Conservation (phyloP, 2,329 filamentous ascomycete species). For the Fusarium siculi region DNA sequence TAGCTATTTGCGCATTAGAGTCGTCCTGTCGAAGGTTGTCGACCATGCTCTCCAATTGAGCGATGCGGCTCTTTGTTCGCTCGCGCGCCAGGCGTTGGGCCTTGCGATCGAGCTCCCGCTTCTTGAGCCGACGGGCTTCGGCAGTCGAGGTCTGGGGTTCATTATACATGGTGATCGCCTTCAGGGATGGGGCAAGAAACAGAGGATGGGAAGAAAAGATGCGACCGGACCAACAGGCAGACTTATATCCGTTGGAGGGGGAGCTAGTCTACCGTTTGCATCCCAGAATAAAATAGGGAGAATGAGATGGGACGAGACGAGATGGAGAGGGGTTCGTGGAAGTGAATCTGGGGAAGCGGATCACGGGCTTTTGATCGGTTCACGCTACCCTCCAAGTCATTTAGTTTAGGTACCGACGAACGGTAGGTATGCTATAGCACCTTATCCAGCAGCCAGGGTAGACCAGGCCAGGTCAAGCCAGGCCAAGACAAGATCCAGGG, state of each 20-base stretch:
- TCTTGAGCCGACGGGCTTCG: conserved; percentile 43
- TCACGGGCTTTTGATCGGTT: conserved; percentile 3
- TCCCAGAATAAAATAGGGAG: background rate
- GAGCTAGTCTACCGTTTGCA: background rate
- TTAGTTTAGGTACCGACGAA: background rate
- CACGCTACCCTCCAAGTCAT: background rate
- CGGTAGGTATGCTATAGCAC: background rate
- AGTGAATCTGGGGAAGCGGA: conserved; percentile 23
- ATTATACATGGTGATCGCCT: conserved; percentile 22
- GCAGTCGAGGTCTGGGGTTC: conserved; percentile 5
- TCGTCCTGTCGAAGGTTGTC: conserved; percentile 41
- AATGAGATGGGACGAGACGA: background rate
- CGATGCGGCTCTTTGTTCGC: conserved; percentile 47
- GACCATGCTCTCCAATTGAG: conserved; percentile 46
- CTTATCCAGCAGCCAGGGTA: background rate
- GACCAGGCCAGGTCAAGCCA: background rate
- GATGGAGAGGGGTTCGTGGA: background rate
- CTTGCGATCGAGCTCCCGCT: conserved; percentile 48
- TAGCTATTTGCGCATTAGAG: conserved; percentile 38
- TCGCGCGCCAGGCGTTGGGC: conserved; percentile 48
- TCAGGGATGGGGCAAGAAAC: conserved; percentile 7
- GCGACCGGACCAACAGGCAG: background rate
- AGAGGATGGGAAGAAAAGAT: background rate
- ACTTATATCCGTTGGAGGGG: background rate
- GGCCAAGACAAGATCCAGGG: background rate